Base-by-base conservation (phyloP, 495 filamentous ascomycete species). In the Lophium mytilinum region DNA sequence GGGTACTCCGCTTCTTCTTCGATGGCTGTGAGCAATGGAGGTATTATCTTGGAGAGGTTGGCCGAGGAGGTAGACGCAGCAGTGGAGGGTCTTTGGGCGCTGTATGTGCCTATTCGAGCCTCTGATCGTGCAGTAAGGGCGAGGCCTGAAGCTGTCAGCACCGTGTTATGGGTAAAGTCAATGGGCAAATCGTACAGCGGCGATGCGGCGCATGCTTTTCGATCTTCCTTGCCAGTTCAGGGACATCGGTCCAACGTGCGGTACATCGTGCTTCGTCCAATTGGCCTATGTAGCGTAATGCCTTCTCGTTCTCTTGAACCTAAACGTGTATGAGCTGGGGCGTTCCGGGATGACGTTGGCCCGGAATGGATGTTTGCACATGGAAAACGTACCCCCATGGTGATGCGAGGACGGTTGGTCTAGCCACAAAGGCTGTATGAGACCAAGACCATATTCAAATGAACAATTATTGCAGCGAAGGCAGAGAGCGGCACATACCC, bases 141-240 rank as follows among this genome's bases (percentile, higher is more conserved):
- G 37, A 91, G 78, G 68, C 89, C 90, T 95, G 54, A 46, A 34
- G 36, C 17, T 49, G 30, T 40, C n/a, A 48, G 41, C 30, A 24
- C 36, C 17, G 53, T 21, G 52, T 15, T 46, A 7, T 34, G 51
- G 37, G 42, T 69, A 33, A 45, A 47, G 40, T 15, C 57, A 53
- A 47, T 51, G 50, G 58, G 56, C 30, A 56, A 63, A 43, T 52
- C 79, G 56, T 84, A 96, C 93, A 96, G 68, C 79, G 80, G 65
- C 86, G 83, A 35, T 91, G 83, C 45, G 90, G 86, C 57, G 90
- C 89, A 80, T 97, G 92, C 66, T 97, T 96, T 64, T 82, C 86
- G 57, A 96, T 80, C 72, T 98, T 97, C 62, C 90, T 81, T 62
- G 88, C 82, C 57, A 95, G 76, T 73, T 96, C 93, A 33, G 86